phyloP scores from a whole-genome alignment of 1,284 basidiomycete genomes.

The Jaminaea rosea region DNA sequence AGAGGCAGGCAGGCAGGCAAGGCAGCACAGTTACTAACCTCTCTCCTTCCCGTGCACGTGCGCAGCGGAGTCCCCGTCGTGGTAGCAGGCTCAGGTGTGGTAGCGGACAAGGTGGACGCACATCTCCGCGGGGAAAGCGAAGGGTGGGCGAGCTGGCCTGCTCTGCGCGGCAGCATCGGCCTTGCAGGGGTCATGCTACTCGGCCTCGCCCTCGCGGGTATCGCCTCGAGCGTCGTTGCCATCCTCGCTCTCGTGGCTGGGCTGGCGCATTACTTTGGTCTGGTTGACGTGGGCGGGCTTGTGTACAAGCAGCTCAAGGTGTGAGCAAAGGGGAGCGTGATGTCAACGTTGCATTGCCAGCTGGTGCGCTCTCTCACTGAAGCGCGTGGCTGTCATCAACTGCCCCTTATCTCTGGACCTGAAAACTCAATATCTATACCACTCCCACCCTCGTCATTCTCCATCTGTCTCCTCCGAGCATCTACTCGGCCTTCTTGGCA shows the following conservation, averaged over 20 bases:
- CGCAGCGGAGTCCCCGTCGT: constrained; percentile 43
- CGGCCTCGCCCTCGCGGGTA: not conserved
- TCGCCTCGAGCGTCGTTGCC: not conserved
- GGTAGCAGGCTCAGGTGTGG: constrained; percentile 31
- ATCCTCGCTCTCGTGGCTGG: not conserved
- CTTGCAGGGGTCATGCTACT: constrained; percentile 4
- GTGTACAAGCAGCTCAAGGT: constrained; percentile 14
- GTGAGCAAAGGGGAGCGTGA: not conserved
- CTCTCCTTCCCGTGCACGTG: too few relatives aligned
- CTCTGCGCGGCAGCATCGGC: constrained; percentile 14
- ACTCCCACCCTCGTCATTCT: too few relatives aligned
- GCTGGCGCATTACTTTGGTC: constrained; percentile 10
- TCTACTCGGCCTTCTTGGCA: constrained; percentile 67
- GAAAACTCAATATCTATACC: too few relatives aligned
- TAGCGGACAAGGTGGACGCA: constrained; percentile 20
- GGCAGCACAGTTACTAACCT: too few relatives aligned
- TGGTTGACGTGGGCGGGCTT: constrained; percentile 13
- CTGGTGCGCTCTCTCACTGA: too few relatives aligned
- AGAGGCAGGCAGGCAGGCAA: too few relatives aligned
- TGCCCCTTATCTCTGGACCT: too few relatives aligned
- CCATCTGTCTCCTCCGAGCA: too few relatives aligned
- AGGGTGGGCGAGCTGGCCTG: constrained; percentile 18
- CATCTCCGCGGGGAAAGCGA: constrained; percentile 16
- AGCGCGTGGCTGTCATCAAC: too few relatives aligned
- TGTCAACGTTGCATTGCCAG: too few relatives aligned